A percentile compares a stretch with the other conserved stretches of the same genome.
Conservation (phyloP, 495 filamentous ascomycete genomes). For the Aspergillus egyptiacus region DNA sequence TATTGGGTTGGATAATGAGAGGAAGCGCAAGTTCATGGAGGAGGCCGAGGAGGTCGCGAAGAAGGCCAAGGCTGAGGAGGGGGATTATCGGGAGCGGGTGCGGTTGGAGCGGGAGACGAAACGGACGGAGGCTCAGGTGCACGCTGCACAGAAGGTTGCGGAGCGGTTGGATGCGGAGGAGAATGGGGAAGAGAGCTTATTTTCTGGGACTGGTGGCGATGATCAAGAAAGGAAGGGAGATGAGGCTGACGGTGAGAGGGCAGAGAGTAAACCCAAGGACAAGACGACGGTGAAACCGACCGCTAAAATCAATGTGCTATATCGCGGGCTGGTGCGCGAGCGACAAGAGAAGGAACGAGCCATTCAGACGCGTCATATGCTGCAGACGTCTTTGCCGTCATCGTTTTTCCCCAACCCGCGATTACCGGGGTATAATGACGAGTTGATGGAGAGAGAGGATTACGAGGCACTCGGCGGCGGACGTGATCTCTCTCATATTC, state of each 20-base stretch:
- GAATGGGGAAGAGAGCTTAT: conserved; percentile 12
- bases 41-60: conserved; percentile 53
- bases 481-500: conserved; percentile 35
- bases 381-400: conserved; percentile 57
- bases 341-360: conserved; percentile 67
- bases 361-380: conserved; percentile 58
- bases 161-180: conserved; percentile 62
- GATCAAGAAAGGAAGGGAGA: conserved; percentile 12
- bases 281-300: conserved; percentile 41
- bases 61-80: conserved; percentile 60
- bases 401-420: conserved; percentile 41
- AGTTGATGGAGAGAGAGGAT: conserved; percentile 52
- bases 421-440: conserved; percentile 48
- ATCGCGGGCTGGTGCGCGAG: conserved; percentile 63
- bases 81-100: conserved; percentile 70
- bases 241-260: conserved; percentile 16
- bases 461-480: conserved; percentile 44
- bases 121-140: conserved; percentile 58
- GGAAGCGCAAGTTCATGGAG: conserved; percentile 74
- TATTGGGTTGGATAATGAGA: conserved; percentile 76
- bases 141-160: conserved; percentile 74
- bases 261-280: conserved; percentile 12
- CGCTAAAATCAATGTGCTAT: conserved; percentile 69
- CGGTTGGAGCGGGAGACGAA: conserved; percentile 65
- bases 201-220: conserved; percentile 8